Percentiles rank a stretch among this genome's conserved stretches.
These are phyloP conservation scores for Zygoascus meyerae DNA, from an alignment of 1,139 yeast genomes.

Conservation along the genomic window DNA sequence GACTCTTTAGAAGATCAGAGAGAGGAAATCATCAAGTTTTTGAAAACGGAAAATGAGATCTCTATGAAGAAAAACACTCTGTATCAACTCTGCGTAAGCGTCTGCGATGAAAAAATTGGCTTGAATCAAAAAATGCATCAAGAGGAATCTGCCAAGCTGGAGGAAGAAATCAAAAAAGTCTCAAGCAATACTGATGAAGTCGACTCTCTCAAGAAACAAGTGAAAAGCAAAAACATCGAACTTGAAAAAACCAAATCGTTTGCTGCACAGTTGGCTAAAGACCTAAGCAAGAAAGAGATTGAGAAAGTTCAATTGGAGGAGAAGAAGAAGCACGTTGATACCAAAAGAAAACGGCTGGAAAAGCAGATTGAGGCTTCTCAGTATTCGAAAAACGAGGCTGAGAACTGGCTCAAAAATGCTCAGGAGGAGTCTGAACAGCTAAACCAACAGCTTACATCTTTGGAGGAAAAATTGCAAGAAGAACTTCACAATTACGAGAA, in stretches of 20 bases:
- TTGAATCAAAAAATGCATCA: conserved; percentile 37
- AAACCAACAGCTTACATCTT: conserved; percentile 38
- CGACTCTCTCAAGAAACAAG: conserved; percentile 34
- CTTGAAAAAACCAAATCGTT: conserved; percentile 25
- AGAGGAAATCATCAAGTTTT: conserved; percentile 60
- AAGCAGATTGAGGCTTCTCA: conserved; percentile 41
- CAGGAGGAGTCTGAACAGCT: conserved; percentile 37
- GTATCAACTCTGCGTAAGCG: conserved; percentile 48
- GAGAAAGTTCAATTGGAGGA: conserved; percentile 69
- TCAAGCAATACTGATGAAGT: conserved; percentile 39
- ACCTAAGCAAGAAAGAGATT: conserved; percentile 30
- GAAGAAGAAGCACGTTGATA: conserved; percentile 54
- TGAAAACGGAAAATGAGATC: conserved; percentile 60
- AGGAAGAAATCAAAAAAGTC: conserved; percentile 42
- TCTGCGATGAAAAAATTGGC: conserved; percentile 40
- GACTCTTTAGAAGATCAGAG: conserved; percentile 63
- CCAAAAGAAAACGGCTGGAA: conserved; percentile 56
- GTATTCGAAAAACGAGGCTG: conserved; percentile 40
- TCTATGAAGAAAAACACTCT: conserved; percentile 50
- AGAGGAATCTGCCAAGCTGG: conserved; percentile 44
- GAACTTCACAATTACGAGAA: conserved; percentile 57
- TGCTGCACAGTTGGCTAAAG: conserved; percentile 23
- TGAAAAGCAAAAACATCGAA: conserved; percentile 35
- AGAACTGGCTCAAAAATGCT: conserved; percentile 44
- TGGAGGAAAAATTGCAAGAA: conserved; percentile 41